Evolutionary conservation across 2,329 filamentous ascomycete genomes (phyloP).

Genomic region (Sporothrix curviconia): DNA sequence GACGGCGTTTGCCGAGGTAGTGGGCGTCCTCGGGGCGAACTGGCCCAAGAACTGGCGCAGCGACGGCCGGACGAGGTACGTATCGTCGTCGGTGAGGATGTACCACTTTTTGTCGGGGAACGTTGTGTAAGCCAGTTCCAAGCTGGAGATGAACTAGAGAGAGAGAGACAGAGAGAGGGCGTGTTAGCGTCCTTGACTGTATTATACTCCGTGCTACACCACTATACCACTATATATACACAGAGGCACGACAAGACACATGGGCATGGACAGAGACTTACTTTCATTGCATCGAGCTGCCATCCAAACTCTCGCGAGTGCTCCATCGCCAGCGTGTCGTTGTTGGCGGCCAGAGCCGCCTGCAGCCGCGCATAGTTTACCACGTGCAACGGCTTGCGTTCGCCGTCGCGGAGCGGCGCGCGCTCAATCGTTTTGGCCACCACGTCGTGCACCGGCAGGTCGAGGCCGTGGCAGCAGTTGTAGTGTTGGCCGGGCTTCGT

Average conservation of each 20-base stretch:
- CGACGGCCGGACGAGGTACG: background rate
- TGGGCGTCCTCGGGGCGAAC: background rate
- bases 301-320: background rate
- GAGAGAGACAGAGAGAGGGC: no score
- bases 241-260: background rate
- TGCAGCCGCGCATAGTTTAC: background rate
- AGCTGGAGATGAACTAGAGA: background rate
- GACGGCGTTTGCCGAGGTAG: background rate
- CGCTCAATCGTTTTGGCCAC: background rate
- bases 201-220: no score
- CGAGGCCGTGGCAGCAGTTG: background rate
- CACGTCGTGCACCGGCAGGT: background rate
- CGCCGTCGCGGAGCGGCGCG: background rate
- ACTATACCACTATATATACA: background rate
- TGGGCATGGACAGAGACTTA: background rate
- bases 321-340: background rate
- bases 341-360: background rate
- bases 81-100: conserved; percentile 4
- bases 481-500: background rate
- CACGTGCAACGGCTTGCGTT: background rate
- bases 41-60: background rate
- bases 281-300: background rate
- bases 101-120: conserved; percentile 4
- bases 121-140: background rate
- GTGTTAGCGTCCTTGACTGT: no score